A percentile compares a stretch with the other conserved stretches of the same genome.
Conservation (phyloP, 2,329 filamentous ascomycete species). For the Zasmidium citrigriseum region DNA sequence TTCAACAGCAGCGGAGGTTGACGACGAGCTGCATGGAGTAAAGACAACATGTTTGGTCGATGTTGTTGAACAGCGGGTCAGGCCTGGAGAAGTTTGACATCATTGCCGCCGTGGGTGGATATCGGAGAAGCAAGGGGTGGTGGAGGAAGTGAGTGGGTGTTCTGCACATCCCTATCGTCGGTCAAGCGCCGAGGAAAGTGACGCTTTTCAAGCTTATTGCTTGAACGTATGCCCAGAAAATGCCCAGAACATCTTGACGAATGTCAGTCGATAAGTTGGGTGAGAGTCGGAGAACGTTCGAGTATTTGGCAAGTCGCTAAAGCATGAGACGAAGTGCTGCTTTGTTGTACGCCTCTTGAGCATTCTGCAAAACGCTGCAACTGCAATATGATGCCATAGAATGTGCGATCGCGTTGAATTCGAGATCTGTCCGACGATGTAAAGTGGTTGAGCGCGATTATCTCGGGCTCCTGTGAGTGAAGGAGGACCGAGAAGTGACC, state of each 20-base stretch:
- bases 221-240: no score
- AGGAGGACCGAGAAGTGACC: background rate
- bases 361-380: no score
- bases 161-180: conserved; percentile 6
- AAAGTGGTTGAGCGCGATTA: background rate
- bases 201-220: background rate
- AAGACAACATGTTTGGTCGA: conserved; percentile 6
- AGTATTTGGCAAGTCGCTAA: no score
- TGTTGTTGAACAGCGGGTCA: conserved; percentile 5
- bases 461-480: background rate
- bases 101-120: conserved; percentile 5
- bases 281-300: no score
- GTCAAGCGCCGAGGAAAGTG: background rate
- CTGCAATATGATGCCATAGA: background rate
- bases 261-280: no score
- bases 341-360: no score
- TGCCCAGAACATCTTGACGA: no score
- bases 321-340: no score
- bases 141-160: conserved; percentile 1
- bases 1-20: background rate
- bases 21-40: background rate
- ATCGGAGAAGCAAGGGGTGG: conserved; percentile 5
- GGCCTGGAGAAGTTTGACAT: conserved; percentile 3
- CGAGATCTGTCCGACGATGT: background rate
- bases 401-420: background rate